phyloP scores from a whole-genome alignment of 805 yeast genomes.

The Hanseniaspora clermontiae region DNA sequence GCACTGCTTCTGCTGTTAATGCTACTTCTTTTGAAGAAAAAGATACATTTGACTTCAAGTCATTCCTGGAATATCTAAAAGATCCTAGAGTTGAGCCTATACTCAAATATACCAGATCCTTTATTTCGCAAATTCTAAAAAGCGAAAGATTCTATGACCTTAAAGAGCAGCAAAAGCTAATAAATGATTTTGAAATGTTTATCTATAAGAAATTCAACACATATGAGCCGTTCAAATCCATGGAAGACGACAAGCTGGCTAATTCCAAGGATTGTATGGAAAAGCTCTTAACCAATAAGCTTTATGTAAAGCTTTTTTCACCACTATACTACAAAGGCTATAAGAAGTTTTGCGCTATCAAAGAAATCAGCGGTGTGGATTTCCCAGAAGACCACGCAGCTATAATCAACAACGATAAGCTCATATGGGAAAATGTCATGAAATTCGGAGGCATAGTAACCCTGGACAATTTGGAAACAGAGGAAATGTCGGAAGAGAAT shows the following conservation, averaged over 20 bases:
- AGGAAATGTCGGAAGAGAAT: constrained; percentile 20
- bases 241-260: constrained; percentile 46
- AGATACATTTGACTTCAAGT: constrained; percentile 67
- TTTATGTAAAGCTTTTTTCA: constrained; percentile 67
- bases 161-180: constrained; percentile 64
- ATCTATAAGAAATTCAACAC: constrained; percentile 48
- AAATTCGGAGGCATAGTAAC: constrained; percentile 56
- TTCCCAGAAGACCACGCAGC: constrained; percentile 44
- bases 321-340: constrained; percentile 33
- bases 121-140: constrained; percentile 52
- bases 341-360: constrained; percentile 19
- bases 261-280: constrained; percentile 87
- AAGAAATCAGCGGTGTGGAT: constrained; percentile 30
- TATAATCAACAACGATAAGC: constrained; percentile 51
- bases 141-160: constrained; percentile 56
- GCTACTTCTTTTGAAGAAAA: neutral
- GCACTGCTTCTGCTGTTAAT: neutral
- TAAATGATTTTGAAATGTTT: constrained; percentile 64
- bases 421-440: constrained; percentile 39
- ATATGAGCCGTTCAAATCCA: constrained; percentile 61
- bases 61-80: constrained; percentile 58
- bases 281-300: constrained; percentile 77
- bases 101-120: constrained; percentile 73
- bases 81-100: constrained; percentile 75
- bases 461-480: constrained; percentile 69